Percentiles rank a stretch among this genome's conserved stretches.
These are phyloP conservation scores for Apiospora saccharicola DNA, from an alignment of 2,329 filamentous ascomycete species.

Conservation along the genomic window DNA sequence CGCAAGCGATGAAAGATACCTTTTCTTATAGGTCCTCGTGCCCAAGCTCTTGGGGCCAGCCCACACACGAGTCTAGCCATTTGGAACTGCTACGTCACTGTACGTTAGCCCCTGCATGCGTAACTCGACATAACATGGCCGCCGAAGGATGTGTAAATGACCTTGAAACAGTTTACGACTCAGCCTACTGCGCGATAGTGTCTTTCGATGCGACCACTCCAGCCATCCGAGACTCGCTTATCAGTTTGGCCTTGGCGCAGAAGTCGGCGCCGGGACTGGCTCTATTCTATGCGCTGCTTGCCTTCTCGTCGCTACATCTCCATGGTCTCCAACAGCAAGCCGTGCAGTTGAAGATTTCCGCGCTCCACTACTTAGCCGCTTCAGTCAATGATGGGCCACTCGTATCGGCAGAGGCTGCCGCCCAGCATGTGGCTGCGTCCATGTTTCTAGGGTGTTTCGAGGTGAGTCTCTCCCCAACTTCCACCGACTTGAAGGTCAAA, in stretches of 20 bases:
- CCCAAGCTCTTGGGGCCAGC: slow-evolving; percentile 12
- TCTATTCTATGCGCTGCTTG: slow-evolving; percentile 36
- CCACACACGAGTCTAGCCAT: slow-evolving; percentile 24
- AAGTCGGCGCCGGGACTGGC: slow-evolving; percentile 34
- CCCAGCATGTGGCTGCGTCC: slow-evolving; percentile 41
- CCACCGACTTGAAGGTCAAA: not conserved
- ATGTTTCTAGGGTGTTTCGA: slow-evolving; percentile 43
- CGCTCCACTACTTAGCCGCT: slow-evolving; percentile 34
- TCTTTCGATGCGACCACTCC: slow-evolving; percentile 31
- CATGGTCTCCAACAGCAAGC: slow-evolving; percentile 35
- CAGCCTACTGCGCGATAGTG: slow-evolving; percentile 33
- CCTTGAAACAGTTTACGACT: slow-evolving; percentile 32
- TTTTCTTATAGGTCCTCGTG: not conserved
- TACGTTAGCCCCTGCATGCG: slow-evolving; percentile 24
- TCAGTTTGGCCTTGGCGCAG: slow-evolving; percentile 35
- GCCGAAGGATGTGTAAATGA: not conserved
- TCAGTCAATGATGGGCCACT: slow-evolving; percentile 31
- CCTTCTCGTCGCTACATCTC: slow-evolving; percentile 37
- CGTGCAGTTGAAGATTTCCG: slow-evolving; percentile 36
- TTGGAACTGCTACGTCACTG: slow-evolving; percentile 32
- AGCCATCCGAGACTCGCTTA: slow-evolving; percentile 34
- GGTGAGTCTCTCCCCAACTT: slow-evolving; percentile 28
- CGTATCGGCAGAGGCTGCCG: slow-evolving; percentile 31
- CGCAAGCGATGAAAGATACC: not conserved
- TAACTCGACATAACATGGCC: not conserved